phyloP scores from a whole-genome alignment of 257 asterid genomes.

The Sherardia arvensis region DNA sequence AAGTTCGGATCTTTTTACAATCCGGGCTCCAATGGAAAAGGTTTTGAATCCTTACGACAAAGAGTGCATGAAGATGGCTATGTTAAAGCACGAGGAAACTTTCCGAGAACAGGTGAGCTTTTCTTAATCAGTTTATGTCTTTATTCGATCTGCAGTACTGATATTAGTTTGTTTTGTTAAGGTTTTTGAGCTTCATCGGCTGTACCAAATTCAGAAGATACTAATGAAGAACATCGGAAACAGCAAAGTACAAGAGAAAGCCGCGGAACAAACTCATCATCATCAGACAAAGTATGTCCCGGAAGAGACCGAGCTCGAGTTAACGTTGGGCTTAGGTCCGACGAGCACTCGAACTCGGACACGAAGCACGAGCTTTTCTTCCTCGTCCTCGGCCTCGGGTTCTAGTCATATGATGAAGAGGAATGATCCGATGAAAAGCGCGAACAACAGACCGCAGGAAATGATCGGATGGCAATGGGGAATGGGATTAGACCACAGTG shows the following conservation, averaged over 20 bases:
- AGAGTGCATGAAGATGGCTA: conserved; percentile 79
- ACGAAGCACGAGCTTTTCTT: conserved; percentile 45
- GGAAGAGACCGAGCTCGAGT: conserved; percentile 53
- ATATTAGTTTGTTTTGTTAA: conserved; percentile 7
- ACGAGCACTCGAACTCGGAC: conserved; percentile 12
- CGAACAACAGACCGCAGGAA: conserved; percentile 12
- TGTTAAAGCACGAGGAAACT: conserved; percentile 89
- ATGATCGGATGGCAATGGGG: conserved; percentile 38
- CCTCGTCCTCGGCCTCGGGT: conserved; percentile 56
- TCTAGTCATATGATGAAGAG: conserved; percentile 37
- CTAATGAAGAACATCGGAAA: conserved; percentile 50
- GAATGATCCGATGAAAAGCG: conserved; percentile 12
- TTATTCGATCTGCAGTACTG: neutral
- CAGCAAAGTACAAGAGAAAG: conserved; percentile 9
- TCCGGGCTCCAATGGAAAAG: conserved; percentile 48
- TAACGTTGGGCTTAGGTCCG: conserved; percentile 79
- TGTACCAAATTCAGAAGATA: conserved; percentile 62
- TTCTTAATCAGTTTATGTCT: too few relatives aligned
- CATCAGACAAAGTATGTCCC: conserved; percentile 14
- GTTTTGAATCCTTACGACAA: conserved; percentile 51
- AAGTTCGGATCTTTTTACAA: neutral
- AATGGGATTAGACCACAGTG: conserved; percentile 39
- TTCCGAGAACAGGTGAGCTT: conserved; percentile 71
- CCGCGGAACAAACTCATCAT: neutral
- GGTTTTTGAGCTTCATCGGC: conserved; percentile 88